These are phyloP conservation scores for Fragaria nilgerrensis DNA, from an alignment of 306 rosid species.

Conservation along the genomic window DNA sequence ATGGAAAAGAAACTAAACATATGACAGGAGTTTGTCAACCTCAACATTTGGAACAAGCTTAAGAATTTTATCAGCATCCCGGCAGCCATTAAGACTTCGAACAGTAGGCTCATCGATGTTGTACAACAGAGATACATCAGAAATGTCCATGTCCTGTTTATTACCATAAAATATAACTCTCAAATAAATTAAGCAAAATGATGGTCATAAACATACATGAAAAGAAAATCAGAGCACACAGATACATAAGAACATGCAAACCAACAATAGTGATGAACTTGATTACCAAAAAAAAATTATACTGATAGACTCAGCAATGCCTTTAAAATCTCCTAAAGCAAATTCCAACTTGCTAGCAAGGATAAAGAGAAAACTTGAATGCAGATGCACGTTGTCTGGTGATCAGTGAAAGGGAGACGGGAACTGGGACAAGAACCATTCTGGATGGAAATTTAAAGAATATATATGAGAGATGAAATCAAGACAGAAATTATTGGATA, in stretches of 20 bases:
- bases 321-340: too few species aligned
- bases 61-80: conserved; percentile 89
- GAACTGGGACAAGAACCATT: too few species aligned
- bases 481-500: too few species aligned
- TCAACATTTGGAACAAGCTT: conserved; percentile 82
- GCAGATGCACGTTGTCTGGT: too few species aligned
- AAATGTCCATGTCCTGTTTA: conserved; percentile 73
- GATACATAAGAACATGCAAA: background rate
- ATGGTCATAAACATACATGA: background rate
- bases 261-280: background rate
- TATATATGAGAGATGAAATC: too few species aligned
- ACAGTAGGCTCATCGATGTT: conserved; percentile 79
- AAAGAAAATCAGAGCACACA: background rate
- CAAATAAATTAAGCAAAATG: background rate
- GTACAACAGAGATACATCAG: conserved; percentile 54
- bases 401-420: too few species aligned
- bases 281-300: too few species aligned
- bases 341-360: too few species aligned
- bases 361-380: too few species aligned
- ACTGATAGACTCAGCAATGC: too few species aligned
- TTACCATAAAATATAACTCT: background rate
- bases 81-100: conserved; percentile 92
- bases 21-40: conserved; percentile 41
- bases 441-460: too few species aligned
- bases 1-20: background rate